These are phyloP conservation scores for Clavispora asparagi DNA, from an alignment of 805 yeast genomes.

Conservation along the genomic window DNA sequence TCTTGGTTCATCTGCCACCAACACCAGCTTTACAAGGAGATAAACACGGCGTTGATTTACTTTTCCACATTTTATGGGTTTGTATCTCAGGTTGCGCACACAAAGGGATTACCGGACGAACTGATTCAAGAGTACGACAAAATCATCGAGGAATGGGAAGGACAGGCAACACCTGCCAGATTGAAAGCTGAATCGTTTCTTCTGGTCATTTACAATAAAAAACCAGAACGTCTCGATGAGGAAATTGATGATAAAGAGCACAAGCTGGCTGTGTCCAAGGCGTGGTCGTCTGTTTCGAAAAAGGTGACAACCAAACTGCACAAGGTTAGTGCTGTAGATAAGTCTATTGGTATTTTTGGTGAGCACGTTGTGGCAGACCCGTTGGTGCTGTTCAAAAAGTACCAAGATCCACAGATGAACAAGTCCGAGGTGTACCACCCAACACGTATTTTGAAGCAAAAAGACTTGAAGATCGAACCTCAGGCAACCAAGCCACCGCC, in stretches of 20 bases:
- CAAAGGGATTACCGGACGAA: neutral
- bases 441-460: conserved; percentile 9
- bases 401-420: conserved; percentile 21
- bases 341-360: conserved; percentile 25
- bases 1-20: conserved; percentile 36
- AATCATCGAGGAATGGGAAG: conserved; percentile 37
- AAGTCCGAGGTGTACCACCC: conserved; percentile 27
- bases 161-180: conserved; percentile 29
- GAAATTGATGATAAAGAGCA: conserved; percentile 29
- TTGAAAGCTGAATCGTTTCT: conserved; percentile 35
- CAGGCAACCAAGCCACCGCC: conserved; percentile 14
- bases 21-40: conserved; percentile 24
- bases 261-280: conserved; percentile 18
- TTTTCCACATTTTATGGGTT: conserved; percentile 29
- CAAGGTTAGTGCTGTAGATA: conserved; percentile 24
- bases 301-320: conserved; percentile 18
- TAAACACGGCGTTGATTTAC: conserved; percentile 24
- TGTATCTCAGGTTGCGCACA: neutral
- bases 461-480: neutral
- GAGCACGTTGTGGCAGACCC: conserved; percentile 29
- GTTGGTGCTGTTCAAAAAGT: conserved; percentile 23
- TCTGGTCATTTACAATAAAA: conserved; percentile 24
- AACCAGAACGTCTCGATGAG: conserved; percentile 31
- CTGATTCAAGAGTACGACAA: conserved; percentile 20
- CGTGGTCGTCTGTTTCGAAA: conserved; percentile 24